phyloP scores from a whole-genome alignment of 2,329 filamentous ascomycete genomes.

The Penicillium hesseltinei region DNA sequence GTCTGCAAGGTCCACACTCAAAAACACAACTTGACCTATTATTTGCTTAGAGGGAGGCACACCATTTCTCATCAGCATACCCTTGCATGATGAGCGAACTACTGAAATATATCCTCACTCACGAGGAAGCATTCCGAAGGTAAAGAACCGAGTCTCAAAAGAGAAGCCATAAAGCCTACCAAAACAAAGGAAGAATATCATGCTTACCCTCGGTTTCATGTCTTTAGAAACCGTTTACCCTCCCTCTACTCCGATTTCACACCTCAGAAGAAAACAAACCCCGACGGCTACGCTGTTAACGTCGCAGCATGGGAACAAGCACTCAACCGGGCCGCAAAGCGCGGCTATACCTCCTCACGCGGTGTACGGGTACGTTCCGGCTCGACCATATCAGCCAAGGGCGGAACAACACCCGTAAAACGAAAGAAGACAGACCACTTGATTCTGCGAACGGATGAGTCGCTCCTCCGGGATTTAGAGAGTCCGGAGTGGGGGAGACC shows the following conservation, averaged over 20 bases:
- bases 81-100: constrained; percentile 54
- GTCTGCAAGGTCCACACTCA: not conserved
- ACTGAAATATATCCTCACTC: constrained; percentile 61
- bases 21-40: not conserved
- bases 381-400: constrained; percentile 8
- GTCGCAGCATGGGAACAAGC: constrained; percentile 74
- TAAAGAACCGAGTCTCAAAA: constrained; percentile 39
- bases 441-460: constrained; percentile 55
- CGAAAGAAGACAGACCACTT: constrained; percentile 47
- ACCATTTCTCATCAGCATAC: not conserved
- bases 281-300: constrained; percentile 81
- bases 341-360: constrained; percentile 55
- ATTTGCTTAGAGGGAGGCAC: not conserved
- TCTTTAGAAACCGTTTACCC: constrained; percentile 66
- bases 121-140: constrained; percentile 60
- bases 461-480: constrained; percentile 69
- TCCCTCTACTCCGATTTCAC: constrained; percentile 88
- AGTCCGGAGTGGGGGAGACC: constrained; percentile 77
- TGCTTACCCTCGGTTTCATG: not conserved
- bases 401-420: not conserved
- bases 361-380: constrained; percentile 24
- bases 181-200: not conserved
- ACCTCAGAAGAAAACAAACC: constrained; percentile 70
- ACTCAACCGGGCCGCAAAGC: constrained; percentile 65
- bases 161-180: not conserved